Evolutionary conservation across 371 early-diverging fungal genomes (phyloP).

Genomic region (Saksenaea vasiformis): DNA sequence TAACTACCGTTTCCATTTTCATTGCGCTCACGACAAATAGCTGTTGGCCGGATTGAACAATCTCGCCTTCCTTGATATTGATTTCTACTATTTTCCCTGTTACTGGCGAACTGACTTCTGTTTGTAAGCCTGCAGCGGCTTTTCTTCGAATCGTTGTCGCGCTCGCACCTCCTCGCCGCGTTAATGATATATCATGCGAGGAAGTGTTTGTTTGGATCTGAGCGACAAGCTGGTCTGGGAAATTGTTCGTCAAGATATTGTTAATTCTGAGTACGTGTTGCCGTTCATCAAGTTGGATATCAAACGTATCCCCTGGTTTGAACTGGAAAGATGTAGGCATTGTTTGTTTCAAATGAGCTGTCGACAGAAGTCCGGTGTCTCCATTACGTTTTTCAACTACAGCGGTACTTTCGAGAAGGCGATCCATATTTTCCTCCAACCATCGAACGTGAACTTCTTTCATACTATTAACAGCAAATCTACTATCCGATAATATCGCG

Average conservation of each 20-base stretch:
- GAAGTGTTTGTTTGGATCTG: slow-evolving; percentile 21
- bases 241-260: slow-evolving; percentile 35
- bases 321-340: slow-evolving; percentile 23
- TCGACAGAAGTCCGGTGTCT: neutral
- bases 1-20: slow-evolving; percentile 50
- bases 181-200: slow-evolving; percentile 18
- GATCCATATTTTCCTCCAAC: slow-evolving; percentile 27
- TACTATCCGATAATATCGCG: slow-evolving; percentile 19
- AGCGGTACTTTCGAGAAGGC: slow-evolving; percentile 14
- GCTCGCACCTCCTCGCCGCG: slow-evolving; percentile 26
- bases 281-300: slow-evolving; percentile 24
- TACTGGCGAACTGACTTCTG: slow-evolving; percentile 37
- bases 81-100: slow-evolving; percentile 46
- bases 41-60: slow-evolving; percentile 28
- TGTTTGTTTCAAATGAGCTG: neutral
- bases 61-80: slow-evolving; percentile 31
- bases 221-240: slow-evolving; percentile 36
- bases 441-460: slow-evolving; percentile 22
- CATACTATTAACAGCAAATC: slow-evolving; percentile 17
- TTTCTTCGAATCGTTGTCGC: slow-evolving; percentile 30
- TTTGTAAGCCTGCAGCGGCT: slow-evolving; percentile 21
- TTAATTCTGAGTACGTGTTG: slow-evolving; percentile 36
- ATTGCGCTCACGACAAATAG: slow-evolving; percentile 47
- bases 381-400: neutral
- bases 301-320: slow-evolving; percentile 44